Evolutionary conservation across 495 filamentous ascomycete genomes (phyloP), one percentile per base, ranked within the genome.

Genomic region (Xylaria intraflava): DNA sequence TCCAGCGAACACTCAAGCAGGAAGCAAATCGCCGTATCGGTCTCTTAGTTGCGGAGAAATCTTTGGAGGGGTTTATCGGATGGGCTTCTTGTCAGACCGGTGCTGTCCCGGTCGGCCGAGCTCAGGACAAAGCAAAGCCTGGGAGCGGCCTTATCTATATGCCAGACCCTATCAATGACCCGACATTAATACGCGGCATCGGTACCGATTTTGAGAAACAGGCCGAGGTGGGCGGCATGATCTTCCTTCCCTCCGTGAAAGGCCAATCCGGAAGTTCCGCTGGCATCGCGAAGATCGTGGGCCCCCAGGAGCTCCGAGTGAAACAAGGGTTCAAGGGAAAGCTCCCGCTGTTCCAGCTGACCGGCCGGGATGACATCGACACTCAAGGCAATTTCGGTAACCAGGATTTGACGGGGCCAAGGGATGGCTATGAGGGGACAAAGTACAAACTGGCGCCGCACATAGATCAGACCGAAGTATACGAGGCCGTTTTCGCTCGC

Each of bases 41-140:
- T 49, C 90, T 93, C 64, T 83, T 99, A 8, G 93, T 94, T 51
- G 93, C 93, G 3, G 90, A 92, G 50, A 95, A 95, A 61, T 96
- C 91, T 5, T 93, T 96, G 73, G 77, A 85, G 50, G 87, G 80
- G 54, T 92, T 97, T 60, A 89, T 99, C 61, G 93, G 93, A 16
- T 82, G 82, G 65, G 72, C 87, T 42, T 87, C 93, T 8, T 76
- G 87, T 36, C 77, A 83, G 55, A 85, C 89, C 46, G 93, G 93
- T 24, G 83, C 88, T 6, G 85, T 99, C 12, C 86, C 92, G 1
- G 93, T 99, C 39, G 86, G 89, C 17, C 78, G 93, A 35, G 90
- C 92, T 19, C 83, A 96, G 72, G 93, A 99, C 68, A 81, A 81
- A 62, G 83, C 91, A 57, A 92, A 88, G 66, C 77, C 88, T 1